Percentiles rank a stretch among this genome's conserved stretches.
These are phyloP conservation scores for Fusarium miscanthi DNA, from an alignment of 2,329 filamentous ascomycete genomes.

Conservation along the genomic window DNA sequence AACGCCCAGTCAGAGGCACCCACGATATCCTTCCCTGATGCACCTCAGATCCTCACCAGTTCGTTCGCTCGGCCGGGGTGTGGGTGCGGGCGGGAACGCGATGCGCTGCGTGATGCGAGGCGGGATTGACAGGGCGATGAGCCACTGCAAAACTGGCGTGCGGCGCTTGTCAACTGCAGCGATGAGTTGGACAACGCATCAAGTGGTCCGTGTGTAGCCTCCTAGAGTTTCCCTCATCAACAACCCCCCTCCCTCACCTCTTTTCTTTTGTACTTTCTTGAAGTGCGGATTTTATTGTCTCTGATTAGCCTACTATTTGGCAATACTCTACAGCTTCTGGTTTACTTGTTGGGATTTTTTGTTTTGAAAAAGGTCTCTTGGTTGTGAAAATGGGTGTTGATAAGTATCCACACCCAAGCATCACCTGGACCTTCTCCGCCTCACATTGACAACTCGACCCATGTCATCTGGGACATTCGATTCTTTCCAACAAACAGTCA, in stretches of 20 bases:
- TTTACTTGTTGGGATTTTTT: not conserved
- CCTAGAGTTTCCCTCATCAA: slow-evolving; percentile 45
- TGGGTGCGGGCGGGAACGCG: slow-evolving; percentile 35
- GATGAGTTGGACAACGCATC: slow-evolving; percentile 58
- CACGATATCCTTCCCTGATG: slow-evolving; percentile 36
- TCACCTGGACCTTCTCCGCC: slow-evolving; percentile 35
- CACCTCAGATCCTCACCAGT: slow-evolving; percentile 37
- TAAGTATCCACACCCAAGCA: slow-evolving; percentile 36
- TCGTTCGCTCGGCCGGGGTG: slow-evolving; percentile 32
- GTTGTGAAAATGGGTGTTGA: slow-evolving; percentile 23
- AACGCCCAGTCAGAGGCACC: slow-evolving; percentile 32
- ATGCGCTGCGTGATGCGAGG: slow-evolving; percentile 38
- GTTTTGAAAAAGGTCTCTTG: not conserved
- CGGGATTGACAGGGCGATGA: slow-evolving; percentile 43
- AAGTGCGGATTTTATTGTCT: slow-evolving; percentile 4
- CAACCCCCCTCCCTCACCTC: slow-evolving; percentile 40
- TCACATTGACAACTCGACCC: slow-evolving; percentile 34
- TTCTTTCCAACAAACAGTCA: not conserved
- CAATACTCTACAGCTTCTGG: not conserved
- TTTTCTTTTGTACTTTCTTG: slow-evolving; percentile 27
- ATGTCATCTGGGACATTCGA: slow-evolving; percentile 27
- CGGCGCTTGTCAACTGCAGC: slow-evolving; percentile 55
- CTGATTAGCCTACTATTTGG: not conserved
- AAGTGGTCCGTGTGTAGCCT: slow-evolving; percentile 56
- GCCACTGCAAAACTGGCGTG: slow-evolving; percentile 38